A percentile compares a stretch with the other conserved stretches of the same genome.
These are phyloP conservation scores for Xylariomycetidae sp. DNA, from an alignment of 2,329 filamentous ascomycete genomes.

Conservation along the genomic window DNA sequence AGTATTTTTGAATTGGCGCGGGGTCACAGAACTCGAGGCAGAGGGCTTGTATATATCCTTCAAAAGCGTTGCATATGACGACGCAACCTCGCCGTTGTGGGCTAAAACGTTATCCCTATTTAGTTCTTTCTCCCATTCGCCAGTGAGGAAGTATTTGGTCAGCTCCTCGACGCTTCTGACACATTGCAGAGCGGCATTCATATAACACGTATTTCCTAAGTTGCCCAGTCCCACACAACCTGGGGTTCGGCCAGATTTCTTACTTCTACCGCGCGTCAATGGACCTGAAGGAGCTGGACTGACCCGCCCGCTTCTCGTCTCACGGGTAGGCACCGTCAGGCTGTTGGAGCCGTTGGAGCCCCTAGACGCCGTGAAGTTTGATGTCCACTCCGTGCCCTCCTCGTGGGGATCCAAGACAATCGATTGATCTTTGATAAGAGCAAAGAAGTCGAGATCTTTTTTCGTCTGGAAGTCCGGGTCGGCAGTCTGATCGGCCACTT, in stretches of 20 bases:
- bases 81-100: constrained; percentile 82
- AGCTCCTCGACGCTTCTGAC: constrained; percentile 90
- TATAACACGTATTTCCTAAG: constrained; percentile 96
- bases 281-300: constrained; percentile 59
- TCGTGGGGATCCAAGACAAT: constrained; percentile 81
- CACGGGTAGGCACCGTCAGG: constrained; percentile 30
- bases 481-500: constrained; percentile 64
- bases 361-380: constrained; percentile 31
- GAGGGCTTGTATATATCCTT: constrained; percentile 72
- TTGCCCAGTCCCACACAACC: constrained; percentile 85
- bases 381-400: constrained; percentile 54
- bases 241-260: constrained; percentile 63
- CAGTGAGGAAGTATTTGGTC: constrained; percentile 80
- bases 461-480: constrained; percentile 76
- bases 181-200: constrained; percentile 97
- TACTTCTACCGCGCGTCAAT: constrained; percentile 67
- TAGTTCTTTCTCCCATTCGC: constrained; percentile 72
- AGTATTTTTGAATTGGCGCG: constrained; percentile 74
- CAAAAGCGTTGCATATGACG: constrained; percentile 72
- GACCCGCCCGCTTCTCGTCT: constrained; percentile 59
- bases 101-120: constrained; percentile 83
- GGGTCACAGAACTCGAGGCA: constrained; percentile 64
- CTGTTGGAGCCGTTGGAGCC: constrained; percentile 29
- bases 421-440: constrained; percentile 67
- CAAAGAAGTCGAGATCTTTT: constrained; percentile 59